phyloP scores from a whole-genome alignment of 2,329 filamentous ascomycete species.

The Fusarium coicis region DNA sequence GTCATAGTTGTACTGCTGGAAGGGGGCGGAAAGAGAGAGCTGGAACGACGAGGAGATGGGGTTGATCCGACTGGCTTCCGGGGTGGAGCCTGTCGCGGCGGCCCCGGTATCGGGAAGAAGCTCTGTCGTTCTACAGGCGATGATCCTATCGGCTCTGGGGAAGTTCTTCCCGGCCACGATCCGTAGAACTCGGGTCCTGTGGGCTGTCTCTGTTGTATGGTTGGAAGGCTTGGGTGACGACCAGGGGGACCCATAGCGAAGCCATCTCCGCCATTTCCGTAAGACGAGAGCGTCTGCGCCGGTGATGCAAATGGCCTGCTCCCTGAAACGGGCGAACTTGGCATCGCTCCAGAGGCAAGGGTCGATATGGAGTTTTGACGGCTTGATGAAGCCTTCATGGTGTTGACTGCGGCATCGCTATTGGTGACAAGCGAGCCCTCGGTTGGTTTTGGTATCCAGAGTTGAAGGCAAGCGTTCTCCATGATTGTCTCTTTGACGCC shows the following conservation, averaged over 20 bases:
- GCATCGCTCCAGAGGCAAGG: not conserved
- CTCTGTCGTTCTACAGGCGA: slow-evolving; percentile 28
- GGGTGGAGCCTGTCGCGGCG: slow-evolving; percentile 15
- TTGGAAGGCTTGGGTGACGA: slow-evolving; percentile 30
- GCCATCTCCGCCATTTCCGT: not conserved
- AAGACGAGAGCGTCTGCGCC: not conserved
- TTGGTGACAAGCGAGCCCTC: slow-evolving; percentile 45
- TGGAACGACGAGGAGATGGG: slow-evolving; percentile 30
- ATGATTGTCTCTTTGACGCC: slow-evolving; percentile 38
- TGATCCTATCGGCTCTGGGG: slow-evolving; percentile 24
- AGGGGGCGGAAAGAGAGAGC: slow-evolving; percentile 8
- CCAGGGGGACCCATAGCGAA: slow-evolving; percentile 9
- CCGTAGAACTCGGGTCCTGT: slow-evolving; percentile 14
- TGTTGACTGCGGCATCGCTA: slow-evolving; percentile 37
- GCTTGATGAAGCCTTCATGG: slow-evolving; percentile 3
- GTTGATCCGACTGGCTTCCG: slow-evolving; percentile 34
- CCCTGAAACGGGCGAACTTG: not conserved
- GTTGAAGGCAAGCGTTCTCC: slow-evolving; percentile 47
- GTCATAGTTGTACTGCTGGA: slow-evolving; percentile 15
- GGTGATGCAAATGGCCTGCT: slow-evolving; percentile 6
- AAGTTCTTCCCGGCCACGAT: slow-evolving; percentile 33
- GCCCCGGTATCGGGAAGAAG: slow-evolving; percentile 8
- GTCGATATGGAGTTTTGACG: slow-evolving; percentile 35
- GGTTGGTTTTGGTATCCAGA: slow-evolving; percentile 47
- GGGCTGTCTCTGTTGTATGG: slow-evolving; percentile 36